Base-by-base conservation (phyloP, 176 grass and related monocot genomes). In the Triticum urartu region DNA sequence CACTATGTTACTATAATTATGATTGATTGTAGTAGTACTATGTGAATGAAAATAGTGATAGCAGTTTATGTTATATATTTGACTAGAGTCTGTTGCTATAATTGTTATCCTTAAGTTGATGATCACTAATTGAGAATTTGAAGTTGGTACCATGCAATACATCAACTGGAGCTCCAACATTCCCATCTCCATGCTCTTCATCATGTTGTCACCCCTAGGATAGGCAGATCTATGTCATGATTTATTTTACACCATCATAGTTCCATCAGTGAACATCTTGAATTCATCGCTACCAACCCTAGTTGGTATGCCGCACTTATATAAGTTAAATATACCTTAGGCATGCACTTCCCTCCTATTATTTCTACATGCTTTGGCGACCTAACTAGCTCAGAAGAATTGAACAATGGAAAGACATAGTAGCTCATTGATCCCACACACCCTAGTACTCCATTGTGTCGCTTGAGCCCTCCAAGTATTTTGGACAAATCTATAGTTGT, bases 161-260 rank as follows among this genome's bases (percentile, higher is more conserved):
- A 67, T 32, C 1, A 7, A 11, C 12, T 30, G 28, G 28, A 17
- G 28, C 6, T 67, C 64, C 12, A 33, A 66, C 64, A 66, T 6
- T 2, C 64, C 26, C 14, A 68, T 68, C 26, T 65, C 78, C 21
- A 26, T n/a, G n/a, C 1, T 40, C 5, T 9, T 13, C 30, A 12
- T 3, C 63, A 39, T 25, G 2, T 62, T 20, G n/a, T 13, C 10
- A 42, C 1, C 18, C n/a, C 40, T 68, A 60, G 88, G 77, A 3
- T 89, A 84, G 87, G 84, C 84, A 22, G 75, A 84, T 11, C 77
- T 92, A 24, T 75, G 35, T 6, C 63, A 87, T 15, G 36, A 10
- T 11, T 30, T 81, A 9, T 77, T 92, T 35, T 50, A 81, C 18
- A 77, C 68, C 52, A 84, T 89, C 50, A 2, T 89, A 56, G 43